These are phyloP conservation scores for Stylosanthes scabra DNA, from an alignment of 331 rosid genomes.

Conservation along the genomic window DNA sequence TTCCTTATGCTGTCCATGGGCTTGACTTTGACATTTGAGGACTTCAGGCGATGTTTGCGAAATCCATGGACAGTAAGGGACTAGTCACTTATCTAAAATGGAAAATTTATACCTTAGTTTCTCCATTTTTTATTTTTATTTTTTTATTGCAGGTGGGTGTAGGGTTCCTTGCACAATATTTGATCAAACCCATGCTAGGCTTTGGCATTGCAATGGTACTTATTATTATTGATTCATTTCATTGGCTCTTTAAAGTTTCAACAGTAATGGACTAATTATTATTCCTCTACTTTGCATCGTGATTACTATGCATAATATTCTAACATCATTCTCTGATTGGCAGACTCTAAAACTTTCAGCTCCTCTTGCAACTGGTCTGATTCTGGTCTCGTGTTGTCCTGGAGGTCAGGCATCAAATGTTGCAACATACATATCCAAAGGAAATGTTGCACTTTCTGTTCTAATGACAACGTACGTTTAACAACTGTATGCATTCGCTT, in stretches of 20 bases:
- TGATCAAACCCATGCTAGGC: slow-evolving; percentile 88
- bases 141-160: slow-evolving; percentile 82
- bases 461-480: slow-evolving; percentile 89
- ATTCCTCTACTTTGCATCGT: slow-evolving; percentile 28
- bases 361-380: slow-evolving; percentile 97
- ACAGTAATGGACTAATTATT: too few relatives aligned
- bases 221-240: not conserved
- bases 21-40: slow-evolving; percentile 90
- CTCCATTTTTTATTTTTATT: slow-evolving; percentile 16
- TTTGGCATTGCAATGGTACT: slow-evolving; percentile 79
- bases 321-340: slow-evolving; percentile 39
- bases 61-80: slow-evolving; percentile 93
- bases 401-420: slow-evolving; percentile 99
- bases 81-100: slow-evolving; percentile 6
- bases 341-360: slow-evolving; percentile 93
- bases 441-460: slow-evolving; percentile 97
- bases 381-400: slow-evolving; percentile 97
- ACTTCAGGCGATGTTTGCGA: slow-evolving; percentile 85
- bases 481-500: slow-evolving; percentile 22
- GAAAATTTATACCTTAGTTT: slow-evolving; percentile 3
- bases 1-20: slow-evolving; percentile 99
- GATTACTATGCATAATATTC: slow-evolving; percentile 11
- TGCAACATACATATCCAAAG: slow-evolving; percentile 93
- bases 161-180: slow-evolving; percentile 97
- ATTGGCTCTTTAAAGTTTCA: slow-evolving; percentile 17